These are phyloP conservation scores for Phytopythium helicoides DNA, from an alignment of 352 stramenopile genomes.

Conservation along the genomic window DNA sequence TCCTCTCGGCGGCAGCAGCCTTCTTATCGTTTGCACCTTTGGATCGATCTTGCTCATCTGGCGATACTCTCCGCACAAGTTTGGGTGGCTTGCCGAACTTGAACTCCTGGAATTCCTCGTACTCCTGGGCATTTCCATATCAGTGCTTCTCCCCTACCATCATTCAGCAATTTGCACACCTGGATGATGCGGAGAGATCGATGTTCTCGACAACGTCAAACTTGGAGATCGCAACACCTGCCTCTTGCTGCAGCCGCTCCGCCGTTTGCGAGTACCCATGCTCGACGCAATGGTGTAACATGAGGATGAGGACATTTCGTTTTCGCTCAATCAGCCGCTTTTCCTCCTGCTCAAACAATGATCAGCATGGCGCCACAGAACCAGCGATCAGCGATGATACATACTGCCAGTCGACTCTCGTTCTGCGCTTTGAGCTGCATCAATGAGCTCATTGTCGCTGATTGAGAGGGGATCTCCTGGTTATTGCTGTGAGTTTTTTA, in stretches of 20 bases:
- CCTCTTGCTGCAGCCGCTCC: slow-evolving; percentile 86
- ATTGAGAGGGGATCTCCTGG: no score
- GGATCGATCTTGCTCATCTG: slow-evolving; percentile 56
- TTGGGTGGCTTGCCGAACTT: slow-evolving; percentile 90
- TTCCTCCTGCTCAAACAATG: slow-evolving; percentile 50
- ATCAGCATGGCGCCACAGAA: neutral
- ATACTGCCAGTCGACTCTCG: slow-evolving; percentile 69
- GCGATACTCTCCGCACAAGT: slow-evolving; percentile 64
- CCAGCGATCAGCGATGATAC: neutral
- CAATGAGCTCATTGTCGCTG: slow-evolving; percentile 64
- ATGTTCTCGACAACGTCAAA: slow-evolving; percentile 93
- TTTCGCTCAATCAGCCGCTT: slow-evolving; percentile 85
- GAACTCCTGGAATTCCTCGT: slow-evolving; percentile 91
- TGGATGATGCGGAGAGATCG: slow-evolving; percentile 85
- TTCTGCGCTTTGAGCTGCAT: slow-evolving; percentile 85
- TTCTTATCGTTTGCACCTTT: slow-evolving; percentile 58
- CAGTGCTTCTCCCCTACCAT: no score
- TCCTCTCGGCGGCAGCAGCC: slow-evolving; percentile 47
- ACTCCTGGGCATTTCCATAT: slow-evolving; percentile 55
- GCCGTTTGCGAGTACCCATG: slow-evolving; percentile 84
- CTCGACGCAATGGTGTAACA: slow-evolving; percentile 84
- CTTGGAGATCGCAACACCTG: slow-evolving; percentile 78
- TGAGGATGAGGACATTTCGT: slow-evolving; percentile 83
- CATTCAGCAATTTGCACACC: slow-evolving; percentile 18
- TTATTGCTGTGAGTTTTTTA: no score